Conservation (phyloP, 1,284 basidiomycete genomes). For the Moesziomyces sp. region DNA sequence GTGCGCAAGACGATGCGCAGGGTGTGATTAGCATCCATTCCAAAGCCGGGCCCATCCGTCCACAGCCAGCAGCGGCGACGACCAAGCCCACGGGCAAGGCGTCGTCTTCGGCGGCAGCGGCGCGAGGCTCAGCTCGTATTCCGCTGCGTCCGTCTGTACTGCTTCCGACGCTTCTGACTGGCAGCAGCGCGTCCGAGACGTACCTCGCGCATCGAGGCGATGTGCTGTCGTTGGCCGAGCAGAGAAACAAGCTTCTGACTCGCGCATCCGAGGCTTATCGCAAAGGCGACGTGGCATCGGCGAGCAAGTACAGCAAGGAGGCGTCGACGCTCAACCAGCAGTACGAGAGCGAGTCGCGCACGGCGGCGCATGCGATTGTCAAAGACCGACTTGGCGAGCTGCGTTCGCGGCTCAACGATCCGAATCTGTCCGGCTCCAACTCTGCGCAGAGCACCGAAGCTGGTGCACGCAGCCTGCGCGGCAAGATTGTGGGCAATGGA, state of each 20-base stretch:
- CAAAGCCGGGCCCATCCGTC: constrained; percentile 26
- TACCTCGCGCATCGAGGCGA: constrained; percentile 88
- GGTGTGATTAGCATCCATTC: constrained; percentile 35
- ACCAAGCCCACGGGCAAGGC: constrained; percentile 3
- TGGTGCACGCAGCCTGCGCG: constrained; percentile 79
- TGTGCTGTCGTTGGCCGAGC: constrained; percentile 88
- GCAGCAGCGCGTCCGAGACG: constrained; percentile 75
- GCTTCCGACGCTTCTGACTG: constrained; percentile 80
- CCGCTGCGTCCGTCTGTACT: constrained; percentile 86
- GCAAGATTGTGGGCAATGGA: constrained; percentile 81
- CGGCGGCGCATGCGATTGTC: constrained; percentile 81
- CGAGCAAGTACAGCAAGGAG: constrained; percentile 90
- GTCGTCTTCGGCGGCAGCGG: constrained; percentile 1
- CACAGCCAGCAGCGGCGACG: constrained; percentile 9
- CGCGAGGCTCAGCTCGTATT: constrained; percentile 37
- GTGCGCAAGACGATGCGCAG: constrained; percentile 28
- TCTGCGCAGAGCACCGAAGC: constrained; percentile 78
- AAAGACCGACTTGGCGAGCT: constrained; percentile 78
- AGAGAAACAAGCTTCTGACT: constrained; percentile 91
- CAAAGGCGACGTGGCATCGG: constrained; percentile 90
- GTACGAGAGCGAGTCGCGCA: constrained; percentile 85
- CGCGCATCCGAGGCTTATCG: constrained; percentile 95
- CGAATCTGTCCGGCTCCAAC: constrained; percentile 68
- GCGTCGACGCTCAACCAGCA: constrained; percentile 90
- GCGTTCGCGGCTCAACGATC: constrained; percentile 76